Evolutionary conservation across 495 filamentous ascomycete species (phyloP).

Genomic region (Bacidia rubella): DNA sequence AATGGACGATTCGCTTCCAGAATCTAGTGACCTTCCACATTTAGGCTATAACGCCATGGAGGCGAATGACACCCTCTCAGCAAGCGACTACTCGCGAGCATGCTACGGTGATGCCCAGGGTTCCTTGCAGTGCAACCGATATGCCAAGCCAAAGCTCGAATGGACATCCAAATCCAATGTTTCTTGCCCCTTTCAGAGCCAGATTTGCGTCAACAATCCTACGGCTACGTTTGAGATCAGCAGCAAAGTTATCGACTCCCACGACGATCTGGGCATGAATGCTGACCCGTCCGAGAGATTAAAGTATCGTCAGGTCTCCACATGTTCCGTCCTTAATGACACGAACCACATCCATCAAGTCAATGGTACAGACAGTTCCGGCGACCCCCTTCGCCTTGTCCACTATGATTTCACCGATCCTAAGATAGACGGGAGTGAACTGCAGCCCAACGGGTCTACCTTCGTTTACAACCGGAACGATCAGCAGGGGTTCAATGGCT

Average conservation of each 20-base stretch:
- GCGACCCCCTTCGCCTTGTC: neutral
- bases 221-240: slow-evolving; percentile 21
- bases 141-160: slow-evolving; percentile 10
- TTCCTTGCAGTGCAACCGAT: slow-evolving; percentile 14
- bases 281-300: slow-evolving; percentile 16
- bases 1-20: neutral
- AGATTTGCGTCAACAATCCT: slow-evolving; percentile 13
- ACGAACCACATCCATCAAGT: neutral
- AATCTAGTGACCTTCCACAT: neutral
- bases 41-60: slow-evolving; percentile 2
- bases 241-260: slow-evolving; percentile 23
- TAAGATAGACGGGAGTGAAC: no score
- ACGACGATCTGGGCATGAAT: slow-evolving; percentile 22
- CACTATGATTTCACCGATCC: neutral
- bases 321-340: slow-evolving; percentile 18
- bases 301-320: slow-evolving; percentile 20
- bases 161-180: slow-evolving; percentile 18
- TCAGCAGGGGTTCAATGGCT: slow-evolving; percentile 6
- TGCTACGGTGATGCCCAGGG: slow-evolving; percentile 18
- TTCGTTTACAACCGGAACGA: slow-evolving; percentile 14
- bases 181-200: slow-evolving; percentile 21
- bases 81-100: slow-evolving; percentile 19
- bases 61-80: slow-evolving; percentile 19
- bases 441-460: no score
- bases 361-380: neutral